Evolutionary conservation across 768 basidiomycete genomes (phyloP), one percentile per base, ranked within the genome.

Genomic region (Lactarius evosmus): DNA sequence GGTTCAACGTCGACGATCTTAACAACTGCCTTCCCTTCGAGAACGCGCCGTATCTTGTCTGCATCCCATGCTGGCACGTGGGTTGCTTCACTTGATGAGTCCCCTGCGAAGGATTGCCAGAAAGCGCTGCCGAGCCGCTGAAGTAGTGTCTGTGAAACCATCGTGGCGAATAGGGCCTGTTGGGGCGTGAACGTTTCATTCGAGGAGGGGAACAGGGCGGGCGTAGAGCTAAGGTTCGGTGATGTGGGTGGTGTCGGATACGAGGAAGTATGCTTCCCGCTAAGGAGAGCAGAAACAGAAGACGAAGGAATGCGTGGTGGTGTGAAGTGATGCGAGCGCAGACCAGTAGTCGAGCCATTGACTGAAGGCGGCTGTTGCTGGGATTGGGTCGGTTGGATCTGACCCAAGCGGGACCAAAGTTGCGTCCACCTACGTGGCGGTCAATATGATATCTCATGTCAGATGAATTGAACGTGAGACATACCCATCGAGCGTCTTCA

Each of bases 71-170:
- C 27, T 19, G 61, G 58, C 49, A 46, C 44, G 50, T 36, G 29
- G 44, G 70, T 30, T 73, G 63, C 0, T 69, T 62, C 11, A 71
- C n/a, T 54, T 29, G 41, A 33, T 46, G 75, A 69, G 16, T 70
- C 69, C 3, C 86, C 87, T n/a, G 86, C 81, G 75, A 95, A 95
- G n/a, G 93, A 93, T 66, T 93, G 91, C 88, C 91, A 91, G 77
- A 95, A 94, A 52, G 92, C 90, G n/a, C 77, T 72, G 4, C 88
- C 86, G 32, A 95, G 79, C 69, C 85, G 86, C 71, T 78, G 76
- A 56, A 91, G 69, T 29, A 95, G 75, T 0, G 93, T 92, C 76
- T 93, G 87, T 44, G 84, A 84, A 8, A 91, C 92, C 65, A 92
- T 78, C 19, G 83, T 82, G 16, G 91, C 92, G 25, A 86, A 77